Base-by-base conservation (phyloP, 164 flowering plant species). In the Vitis amurensis region DNA sequence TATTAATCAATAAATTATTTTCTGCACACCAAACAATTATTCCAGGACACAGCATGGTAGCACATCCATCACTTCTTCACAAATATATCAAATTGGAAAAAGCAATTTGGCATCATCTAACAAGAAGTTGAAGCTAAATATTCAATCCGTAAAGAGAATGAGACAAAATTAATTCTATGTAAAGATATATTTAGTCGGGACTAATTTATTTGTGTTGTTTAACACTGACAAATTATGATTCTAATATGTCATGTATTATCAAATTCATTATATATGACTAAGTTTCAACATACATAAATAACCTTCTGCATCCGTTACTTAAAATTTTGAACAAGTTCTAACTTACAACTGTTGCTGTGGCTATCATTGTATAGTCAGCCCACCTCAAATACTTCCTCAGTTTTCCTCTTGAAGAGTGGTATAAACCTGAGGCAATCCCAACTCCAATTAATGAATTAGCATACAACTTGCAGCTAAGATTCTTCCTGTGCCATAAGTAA, bases 331-430 rank as follows among this genome's bases (percentile, higher is more conserved):
- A 55, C 63, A 1, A 61, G 61, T 53, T 68, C 27, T 9, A 67
- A 83, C 97, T 88, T 76, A 92, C 99, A 76, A 95, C 88, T 49
- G 98, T 88, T 23, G 98, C 79, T 52, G 98, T 83, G 61, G 99
- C 99, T 81, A 95, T 95, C 99, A 95, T 95, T 67, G 98, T 82
- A 70, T 95, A 95, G 74, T 95, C 98, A 56, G 86, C 89, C 99
- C 99, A 95, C 83, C 95, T 83, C 66, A 93, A 63, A 72, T 84
- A 89, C 75, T 81, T 87, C 70, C 93, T 82, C 52, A 86, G 1
- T 70, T 80, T 83, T 61, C 99, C 98, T 79, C 90, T 87, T n/a
- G 99, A 95, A 67, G 88, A 76, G 73, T 95, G 99, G 70, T 95
- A 92, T 77, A 93, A 76, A 82, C 90, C 86, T 44, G 99, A 95